phyloP scores from a whole-genome alignment of 108 stramenopile species.

The Conticribra guillardii region DNA sequence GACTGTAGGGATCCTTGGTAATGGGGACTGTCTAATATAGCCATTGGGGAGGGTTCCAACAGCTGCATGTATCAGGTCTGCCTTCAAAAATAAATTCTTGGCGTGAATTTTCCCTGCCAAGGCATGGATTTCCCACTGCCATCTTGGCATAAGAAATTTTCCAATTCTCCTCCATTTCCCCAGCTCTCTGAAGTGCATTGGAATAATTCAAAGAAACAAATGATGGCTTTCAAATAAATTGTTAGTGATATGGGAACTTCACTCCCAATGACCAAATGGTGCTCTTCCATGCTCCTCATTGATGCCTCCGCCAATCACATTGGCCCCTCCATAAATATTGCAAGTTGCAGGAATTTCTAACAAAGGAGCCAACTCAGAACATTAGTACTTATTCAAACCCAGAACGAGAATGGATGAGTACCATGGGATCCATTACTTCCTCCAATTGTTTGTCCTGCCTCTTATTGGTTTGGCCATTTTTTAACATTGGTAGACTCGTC shows the following conservation, averaged over 20 bases:
- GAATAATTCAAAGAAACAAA: slow-evolving; percentile 63
- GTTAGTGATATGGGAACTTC: slow-evolving; percentile 63
- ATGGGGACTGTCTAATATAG: no score
- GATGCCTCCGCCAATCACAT: not conserved
- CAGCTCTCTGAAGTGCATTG: not conserved
- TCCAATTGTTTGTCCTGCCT: not conserved
- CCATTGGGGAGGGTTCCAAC: no score
- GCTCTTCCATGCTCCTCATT: slow-evolving; percentile 67
- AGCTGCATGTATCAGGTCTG: slow-evolving; percentile 51
- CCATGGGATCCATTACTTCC: slow-evolving; percentile 31
- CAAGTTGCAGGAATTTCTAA: slow-evolving; percentile 15
- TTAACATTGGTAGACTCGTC: not conserved
- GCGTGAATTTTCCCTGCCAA: not conserved
- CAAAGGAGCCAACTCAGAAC: slow-evolving; percentile 58
- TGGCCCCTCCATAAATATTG: not conserved
- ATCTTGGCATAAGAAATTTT: slow-evolving; percentile 11
- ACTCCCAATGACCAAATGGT: slow-evolving; percentile 58
- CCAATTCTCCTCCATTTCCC: slow-evolving; percentile 7
- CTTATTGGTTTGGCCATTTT: not conserved
- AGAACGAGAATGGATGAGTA: slow-evolving; percentile 55
- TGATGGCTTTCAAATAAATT: slow-evolving; percentile 48
- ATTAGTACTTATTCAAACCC: slow-evolving; percentile 49
- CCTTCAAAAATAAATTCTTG: slow-evolving; percentile 2
- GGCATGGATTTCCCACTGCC: slow-evolving; percentile 2
- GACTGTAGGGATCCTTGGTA: no score